Percentiles rank a stretch among this genome's conserved stretches.
phyloP scores from a whole-genome alignment of 73 alveolate species.

The Paramecium caudatum region DNA sequence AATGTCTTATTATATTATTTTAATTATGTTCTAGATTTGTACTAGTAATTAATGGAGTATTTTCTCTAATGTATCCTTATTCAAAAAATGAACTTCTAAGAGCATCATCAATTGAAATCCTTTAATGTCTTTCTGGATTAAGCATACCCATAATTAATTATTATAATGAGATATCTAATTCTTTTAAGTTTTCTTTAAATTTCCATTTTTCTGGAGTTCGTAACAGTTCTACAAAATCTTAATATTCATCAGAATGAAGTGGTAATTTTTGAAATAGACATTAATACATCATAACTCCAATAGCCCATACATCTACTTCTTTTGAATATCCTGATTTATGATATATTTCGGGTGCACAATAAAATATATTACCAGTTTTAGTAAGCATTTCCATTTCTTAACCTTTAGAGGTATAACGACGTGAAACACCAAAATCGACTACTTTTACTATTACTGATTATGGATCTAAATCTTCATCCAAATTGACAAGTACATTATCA shows the following conservation, averaged over 20 bases:
- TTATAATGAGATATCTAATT: neutral
- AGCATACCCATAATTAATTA: constrained; percentile 60
- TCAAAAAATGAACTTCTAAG: constrained; percentile 90
- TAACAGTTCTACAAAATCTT: constrained; percentile 42
- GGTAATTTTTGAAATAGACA: constrained; percentile 15
- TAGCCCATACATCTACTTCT: constrained; percentile 63
- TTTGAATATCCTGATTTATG: constrained; percentile 23
- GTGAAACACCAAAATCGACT: constrained; percentile 66
- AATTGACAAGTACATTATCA: constrained; percentile 69
- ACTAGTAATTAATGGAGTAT: neutral
- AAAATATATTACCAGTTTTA: constrained; percentile 55
- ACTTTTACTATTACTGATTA: neutral
- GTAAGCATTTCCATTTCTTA: constrained; percentile 26
- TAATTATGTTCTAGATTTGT: neutral
- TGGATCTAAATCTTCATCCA: neutral
- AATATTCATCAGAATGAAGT: constrained; percentile 6
- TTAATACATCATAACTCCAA: constrained; percentile 26
- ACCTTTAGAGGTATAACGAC: constrained; percentile 47
- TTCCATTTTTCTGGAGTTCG: constrained; percentile 27
- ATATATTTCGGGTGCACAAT: constrained; percentile 67
- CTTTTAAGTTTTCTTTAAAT: constrained; percentile 25
- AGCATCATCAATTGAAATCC: constrained; percentile 93
- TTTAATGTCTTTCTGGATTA: constrained; percentile 82
- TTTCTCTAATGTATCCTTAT: neutral
- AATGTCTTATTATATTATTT: neutral